Evolutionary conservation across 768 basidiomycete species (phyloP), one percentile per base, ranked within the genome.

Genomic region (Boletus sp.): DNA sequence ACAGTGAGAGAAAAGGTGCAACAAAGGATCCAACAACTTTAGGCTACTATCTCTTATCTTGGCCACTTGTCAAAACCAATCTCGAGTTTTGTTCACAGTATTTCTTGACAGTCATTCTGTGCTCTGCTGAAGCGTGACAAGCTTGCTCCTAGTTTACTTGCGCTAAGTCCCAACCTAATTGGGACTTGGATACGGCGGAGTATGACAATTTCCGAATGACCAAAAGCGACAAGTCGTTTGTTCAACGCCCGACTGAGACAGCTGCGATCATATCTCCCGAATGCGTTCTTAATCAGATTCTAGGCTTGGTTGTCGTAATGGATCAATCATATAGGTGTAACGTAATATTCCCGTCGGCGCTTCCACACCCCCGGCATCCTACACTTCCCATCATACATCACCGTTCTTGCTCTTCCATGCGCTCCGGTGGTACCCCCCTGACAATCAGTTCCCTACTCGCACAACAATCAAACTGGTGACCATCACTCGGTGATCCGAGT

Each of bases 1-100:
- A 91, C 90, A 1, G 86, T 94, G 60, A 88, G 86, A 73, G 91
- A 92, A 67, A 86, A 84, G 77, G 84, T 94, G 76, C 85, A 88
- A 67, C 87, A 90, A 71, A 80, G 88, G 67, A 90, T 94, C 65
- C 84, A 87, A 30, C 88, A 90, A 64, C 77, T 91, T 57, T 92
- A 82, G 74, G 47, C 41, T 42, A 39, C 46, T 28, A 35, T 11
- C 36, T 29, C 15, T 29, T 12, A 28, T 30, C 10, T n/a, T n/a
- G n/a, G 12, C 15, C 37, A 15, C 15, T 37, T 37, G 33, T 24
- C 24, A 24, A 24, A 24, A 24, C 24, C 24, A 24, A 1, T 24
- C 24, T 24, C 24, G 24, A 24, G 24, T 24, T 2, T 2, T 24
- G 24, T 24, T 24, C 24, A 24, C 1, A 24, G 24, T 3, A 24